Percentiles rank a stretch among this genome's conserved stretches.
These are phyloP conservation scores for Ophiocordyceps camponoti-saundersi DNA, from an alignment of 2,329 filamentous ascomycete species.

Conservation along the genomic window DNA sequence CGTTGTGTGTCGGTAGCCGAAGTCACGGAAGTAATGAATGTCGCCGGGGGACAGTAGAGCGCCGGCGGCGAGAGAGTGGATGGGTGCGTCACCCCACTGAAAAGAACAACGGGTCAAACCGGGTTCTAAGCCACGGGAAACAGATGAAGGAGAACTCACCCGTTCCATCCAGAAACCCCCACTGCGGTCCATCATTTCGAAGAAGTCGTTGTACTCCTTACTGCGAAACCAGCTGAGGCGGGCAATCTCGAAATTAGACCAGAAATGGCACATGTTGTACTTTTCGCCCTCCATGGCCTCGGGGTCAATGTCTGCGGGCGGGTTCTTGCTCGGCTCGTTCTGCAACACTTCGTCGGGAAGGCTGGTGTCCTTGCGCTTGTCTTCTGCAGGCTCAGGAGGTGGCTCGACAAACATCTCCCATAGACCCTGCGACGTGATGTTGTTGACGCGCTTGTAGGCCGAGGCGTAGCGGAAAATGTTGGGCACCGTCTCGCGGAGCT, in stretches of 20 bases:
- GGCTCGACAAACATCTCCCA: slow-evolving; percentile 99
- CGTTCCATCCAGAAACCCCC: slow-evolving; percentile 99
- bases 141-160: slow-evolving; percentile 30
- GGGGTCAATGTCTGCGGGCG: slow-evolving; percentile 66
- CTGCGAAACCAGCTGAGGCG: slow-evolving; percentile 89
- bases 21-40: slow-evolving; percentile 97
- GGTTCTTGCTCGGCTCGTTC: slow-evolving; percentile 53
- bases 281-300: slow-evolving; percentile 94
- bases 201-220: slow-evolving; percentile 95
- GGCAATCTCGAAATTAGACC: slow-evolving; percentile 99
- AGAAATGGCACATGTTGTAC: slow-evolving; percentile 99
- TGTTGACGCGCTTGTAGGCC: slow-evolving; percentile 86
- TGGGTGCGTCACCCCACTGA: slow-evolving; percentile 95
- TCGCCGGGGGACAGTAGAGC: slow-evolving; percentile 65
- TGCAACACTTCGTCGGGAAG: slow-evolving; percentile 70
- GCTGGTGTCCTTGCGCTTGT: slow-evolving; percentile 44
- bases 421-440: slow-evolving; percentile 74
- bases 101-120: slow-evolving; percentile 7
- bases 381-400: slow-evolving; percentile 39
- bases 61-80: slow-evolving; percentile 91
- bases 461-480: slow-evolving; percentile 99
- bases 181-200: slow-evolving; percentile 95
- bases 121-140: background rate
- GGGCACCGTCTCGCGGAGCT: slow-evolving; percentile 90
- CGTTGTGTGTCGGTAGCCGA: slow-evolving; percentile 94